These are phyloP conservation scores for Artemisia annua DNA, from an alignment of 129 eudicot species.

Conservation along the genomic window DNA sequence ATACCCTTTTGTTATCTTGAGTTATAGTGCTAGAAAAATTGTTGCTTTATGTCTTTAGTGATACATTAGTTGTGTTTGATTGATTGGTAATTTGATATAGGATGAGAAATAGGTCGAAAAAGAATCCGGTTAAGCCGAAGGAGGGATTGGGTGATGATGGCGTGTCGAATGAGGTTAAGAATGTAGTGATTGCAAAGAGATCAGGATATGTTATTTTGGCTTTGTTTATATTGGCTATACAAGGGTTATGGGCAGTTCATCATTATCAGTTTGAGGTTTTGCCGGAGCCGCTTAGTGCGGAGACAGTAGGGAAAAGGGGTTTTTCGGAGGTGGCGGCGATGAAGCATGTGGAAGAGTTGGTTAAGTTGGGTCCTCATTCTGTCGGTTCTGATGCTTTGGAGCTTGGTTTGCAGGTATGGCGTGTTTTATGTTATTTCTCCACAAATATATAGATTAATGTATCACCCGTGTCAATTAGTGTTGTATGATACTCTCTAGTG, in stretches of 20 bases:
- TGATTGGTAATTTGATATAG: slow-evolving; percentile 6
- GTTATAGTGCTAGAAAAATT: background rate
- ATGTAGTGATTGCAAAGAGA: slow-evolving; percentile 50
- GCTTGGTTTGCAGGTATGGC: slow-evolving; percentile 72
- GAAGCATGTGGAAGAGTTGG: slow-evolving; percentile 71
- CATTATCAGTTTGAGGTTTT: slow-evolving; percentile 67
- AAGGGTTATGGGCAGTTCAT: slow-evolving; percentile 78
- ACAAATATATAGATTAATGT: no score
- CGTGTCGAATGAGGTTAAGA: slow-evolving; percentile 24
- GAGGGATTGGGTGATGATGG: slow-evolving; percentile 25
- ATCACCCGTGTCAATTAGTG: no score
- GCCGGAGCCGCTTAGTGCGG: slow-evolving; percentile 55
- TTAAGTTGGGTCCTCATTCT: slow-evolving; percentile 81
- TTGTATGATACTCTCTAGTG: no score
- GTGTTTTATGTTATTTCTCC: no score
- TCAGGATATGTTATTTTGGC: slow-evolving; percentile 59
- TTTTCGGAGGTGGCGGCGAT: slow-evolving; percentile 76
- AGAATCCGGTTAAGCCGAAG: slow-evolving; percentile 29
- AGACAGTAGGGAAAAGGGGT: slow-evolving; percentile 86
- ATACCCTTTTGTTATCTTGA: background rate
- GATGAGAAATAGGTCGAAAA: slow-evolving; percentile 61
- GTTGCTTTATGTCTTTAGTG: slow-evolving; percentile 5
- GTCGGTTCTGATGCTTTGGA: slow-evolving; percentile 88
- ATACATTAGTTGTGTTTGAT: slow-evolving; percentile 22
- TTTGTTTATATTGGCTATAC: slow-evolving; percentile 49